These are phyloP conservation scores for Nicotiana attenuata DNA, from an alignment of 257 asterid genomes.

Conservation along the genomic window DNA sequence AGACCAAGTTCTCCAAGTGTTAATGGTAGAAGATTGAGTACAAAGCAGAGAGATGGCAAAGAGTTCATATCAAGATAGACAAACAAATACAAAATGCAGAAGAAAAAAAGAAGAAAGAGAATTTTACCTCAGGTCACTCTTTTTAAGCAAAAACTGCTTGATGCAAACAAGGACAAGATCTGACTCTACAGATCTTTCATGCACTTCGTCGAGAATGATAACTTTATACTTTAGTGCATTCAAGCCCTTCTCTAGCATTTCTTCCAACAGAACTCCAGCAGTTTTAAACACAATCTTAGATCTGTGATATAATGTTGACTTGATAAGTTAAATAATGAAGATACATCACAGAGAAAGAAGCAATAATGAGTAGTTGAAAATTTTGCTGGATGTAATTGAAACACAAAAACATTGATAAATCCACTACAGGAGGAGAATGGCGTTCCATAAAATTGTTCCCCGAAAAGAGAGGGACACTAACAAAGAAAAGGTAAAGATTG, in stretches of 20 bases:
- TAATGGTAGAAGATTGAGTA: neutral
- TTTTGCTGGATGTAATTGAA: neutral
- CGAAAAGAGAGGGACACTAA: neutral
- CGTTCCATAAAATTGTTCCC: neutral
- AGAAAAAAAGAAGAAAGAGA: conserved; percentile 4
- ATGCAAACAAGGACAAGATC: conserved; percentile 94
- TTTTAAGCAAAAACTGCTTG: conserved; percentile 80
- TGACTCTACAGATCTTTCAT: conserved; percentile 98
- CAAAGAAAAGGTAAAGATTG: neutral
- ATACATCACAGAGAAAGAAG: conserved; percentile 4
- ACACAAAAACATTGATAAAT: neutral
- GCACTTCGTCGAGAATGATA: conserved; percentile 93
- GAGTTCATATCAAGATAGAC: neutral
- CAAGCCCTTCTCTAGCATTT: conserved; percentile 89
- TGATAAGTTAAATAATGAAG: conserved; percentile 13
- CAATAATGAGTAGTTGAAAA: neutral
- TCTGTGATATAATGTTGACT: conserved; percentile 33
- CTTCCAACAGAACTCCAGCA: conserved; percentile 98
- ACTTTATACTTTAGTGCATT: conserved; percentile 90
- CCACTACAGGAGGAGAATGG: neutral
- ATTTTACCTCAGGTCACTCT: conserved; percentile 55
- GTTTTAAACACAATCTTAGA: conserved; percentile 90
- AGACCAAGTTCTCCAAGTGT: neutral
- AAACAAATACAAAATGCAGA: neutral
- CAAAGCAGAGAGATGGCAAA: neutral